A percentile compares a stretch with the other conserved stretches of the same genome.
These are phyloP conservation scores for Haplosporangium gracile DNA, from an alignment of 192 early-diverging fungal species.

Conservation along the genomic window DNA sequence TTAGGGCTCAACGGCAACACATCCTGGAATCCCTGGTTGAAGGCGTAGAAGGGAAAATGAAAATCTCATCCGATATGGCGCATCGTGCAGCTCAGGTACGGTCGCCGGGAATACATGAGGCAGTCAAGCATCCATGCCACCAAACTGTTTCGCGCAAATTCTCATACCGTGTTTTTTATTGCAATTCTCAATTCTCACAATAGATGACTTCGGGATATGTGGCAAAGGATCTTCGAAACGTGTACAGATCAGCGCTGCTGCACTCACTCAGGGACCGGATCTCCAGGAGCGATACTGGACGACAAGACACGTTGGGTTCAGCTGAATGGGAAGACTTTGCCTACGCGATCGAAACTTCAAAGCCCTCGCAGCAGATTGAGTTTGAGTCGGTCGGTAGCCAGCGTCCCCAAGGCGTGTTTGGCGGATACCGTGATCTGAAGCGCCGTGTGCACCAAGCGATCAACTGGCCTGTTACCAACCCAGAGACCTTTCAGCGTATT, in stretches of 20 bases:
- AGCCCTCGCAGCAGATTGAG: slow-evolving; percentile 74
- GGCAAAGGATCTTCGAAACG: slow-evolving; percentile 61
- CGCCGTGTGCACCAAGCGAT: slow-evolving; percentile 70
- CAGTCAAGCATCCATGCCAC: no score
- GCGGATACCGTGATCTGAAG: slow-evolving; percentile 80
- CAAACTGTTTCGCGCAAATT: no score
- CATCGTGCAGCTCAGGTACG: slow-evolving; percentile 10
- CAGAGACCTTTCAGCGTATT: slow-evolving; percentile 67
- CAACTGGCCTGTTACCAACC: slow-evolving; percentile 66
- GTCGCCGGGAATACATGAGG: background rate
- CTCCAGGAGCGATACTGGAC: slow-evolving; percentile 6
- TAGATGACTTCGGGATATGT: slow-evolving; percentile 75
- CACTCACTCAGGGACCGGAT: slow-evolving; percentile 21
- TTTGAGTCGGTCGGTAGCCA: slow-evolving; percentile 69
- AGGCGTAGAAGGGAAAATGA: background rate
- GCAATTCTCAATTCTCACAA: no score
- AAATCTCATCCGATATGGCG: background rate
- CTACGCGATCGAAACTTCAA: slow-evolving; percentile 68
- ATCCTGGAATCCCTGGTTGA: slow-evolving; percentile 12
- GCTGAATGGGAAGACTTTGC: slow-evolving; percentile 60
- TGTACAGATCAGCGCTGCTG: slow-evolving; percentile 58
- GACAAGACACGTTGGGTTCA: background rate
- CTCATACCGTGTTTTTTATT: no score
- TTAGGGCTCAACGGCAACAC: slow-evolving; percentile 21
- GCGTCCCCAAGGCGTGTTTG: slow-evolving; percentile 73